Evolutionary conservation across 1,139 yeast species (phyloP).

Genomic region (Sugiyamaella pinicola): DNA sequence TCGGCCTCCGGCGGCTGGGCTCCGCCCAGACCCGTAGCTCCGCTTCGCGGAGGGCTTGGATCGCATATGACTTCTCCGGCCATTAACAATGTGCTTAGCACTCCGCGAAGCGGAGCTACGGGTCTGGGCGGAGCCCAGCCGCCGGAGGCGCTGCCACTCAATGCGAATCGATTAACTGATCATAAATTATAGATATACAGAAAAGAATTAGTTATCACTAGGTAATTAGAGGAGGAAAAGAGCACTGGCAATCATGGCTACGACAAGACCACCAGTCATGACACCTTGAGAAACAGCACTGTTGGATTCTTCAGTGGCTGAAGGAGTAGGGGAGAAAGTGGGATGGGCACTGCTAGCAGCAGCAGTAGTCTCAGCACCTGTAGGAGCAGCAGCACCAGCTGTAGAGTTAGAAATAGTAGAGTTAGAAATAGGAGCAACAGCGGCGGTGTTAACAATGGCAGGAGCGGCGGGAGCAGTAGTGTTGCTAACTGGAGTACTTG

Average conservation of each 20-base stretch:
- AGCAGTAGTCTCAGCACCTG: slow-evolving; percentile 9
- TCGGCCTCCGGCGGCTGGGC: not conserved
- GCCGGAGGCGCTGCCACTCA: not conserved
- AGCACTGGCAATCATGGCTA: slow-evolving; percentile 11
- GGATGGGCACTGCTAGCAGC: slow-evolving; percentile 10
- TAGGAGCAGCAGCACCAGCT: not conserved
- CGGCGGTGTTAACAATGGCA: slow-evolving; percentile 1
- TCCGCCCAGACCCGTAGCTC: not conserved
- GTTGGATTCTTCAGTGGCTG: slow-evolving; percentile 17
- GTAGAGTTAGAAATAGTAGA: slow-evolving; percentile 15
- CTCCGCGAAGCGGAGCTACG: no score
- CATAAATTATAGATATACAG: not conserved
- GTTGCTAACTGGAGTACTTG: no score
- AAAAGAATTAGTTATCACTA: not conserved
- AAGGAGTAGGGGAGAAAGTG: slow-evolving; percentile 13
- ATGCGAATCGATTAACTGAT: not conserved
- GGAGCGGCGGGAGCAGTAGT: no score
- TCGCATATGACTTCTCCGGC: no score
- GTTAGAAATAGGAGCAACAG: slow-evolving; percentile 12
- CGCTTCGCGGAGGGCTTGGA: no score
- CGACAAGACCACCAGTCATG: slow-evolving; percentile 10
- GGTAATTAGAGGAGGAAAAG: slow-evolving; percentile 11
- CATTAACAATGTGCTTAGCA: no score
- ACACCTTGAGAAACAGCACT: slow-evolving; percentile 24
- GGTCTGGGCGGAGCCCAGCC: no score